Evolutionary conservation across 2,329 filamentous ascomycete genomes (phyloP), one percentile per base, ranked within the genome.

Genomic region (Rhynchosporium graminicola): DNA sequence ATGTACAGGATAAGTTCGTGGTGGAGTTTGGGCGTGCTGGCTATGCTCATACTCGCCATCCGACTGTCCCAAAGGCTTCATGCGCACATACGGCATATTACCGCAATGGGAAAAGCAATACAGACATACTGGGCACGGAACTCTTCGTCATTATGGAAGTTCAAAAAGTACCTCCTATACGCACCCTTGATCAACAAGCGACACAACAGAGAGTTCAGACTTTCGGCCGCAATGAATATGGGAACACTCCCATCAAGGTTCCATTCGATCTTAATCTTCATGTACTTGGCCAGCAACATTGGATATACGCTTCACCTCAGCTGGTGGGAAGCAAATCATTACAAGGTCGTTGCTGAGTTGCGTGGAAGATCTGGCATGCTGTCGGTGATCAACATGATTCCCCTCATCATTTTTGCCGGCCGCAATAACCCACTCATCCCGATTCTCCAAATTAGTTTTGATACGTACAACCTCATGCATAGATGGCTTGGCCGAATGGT

Each of bases 381-480:
- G 67, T 87, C 93, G 4, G 82, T 92, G 10, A 84, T 96, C 71
- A 99, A 97, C 78, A 90, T 98, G 85, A 86, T 99, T 38, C 93
- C 95, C 4, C 86, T 97, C 36, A 83, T 98, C 71, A 84, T 98
- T 67, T 85, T 98, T 62, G 92, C 93, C 12, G 87, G 92, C 42
- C 89, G 95, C 74, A 98, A 98, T 80, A 99, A 98, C 78, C 91
- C 92, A 8, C 80, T 97, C 55, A 97, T 98, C 72, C 76, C 81
- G 3, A 76, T 96, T 40, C 82, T 98, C 62, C 86, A 89, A 70
- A 89, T 98, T 74, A 94, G 91, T 75, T 99, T 97, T 78, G 95
- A 98, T 76, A 96, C 93, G 0, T 98, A 96, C 82, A 98, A 98
- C 75, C 86, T 95, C 8, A 79, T 95, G 57, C 91, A 96, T 75